Evolutionary conservation across 352 stramenopile genomes (phyloP).

Genomic region (Thalassiosira exigua): DNA sequence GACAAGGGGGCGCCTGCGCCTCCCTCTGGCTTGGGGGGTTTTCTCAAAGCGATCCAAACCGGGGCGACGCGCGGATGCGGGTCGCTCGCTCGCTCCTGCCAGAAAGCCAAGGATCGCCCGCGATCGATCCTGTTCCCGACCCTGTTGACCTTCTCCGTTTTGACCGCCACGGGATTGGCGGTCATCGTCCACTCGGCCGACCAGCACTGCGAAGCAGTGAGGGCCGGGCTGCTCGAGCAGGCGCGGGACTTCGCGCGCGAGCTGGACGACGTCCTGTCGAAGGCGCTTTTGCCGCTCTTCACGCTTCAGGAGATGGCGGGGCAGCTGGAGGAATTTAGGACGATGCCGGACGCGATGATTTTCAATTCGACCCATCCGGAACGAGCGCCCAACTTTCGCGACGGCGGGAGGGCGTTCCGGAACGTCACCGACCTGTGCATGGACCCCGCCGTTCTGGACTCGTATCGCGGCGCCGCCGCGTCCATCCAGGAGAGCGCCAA

Average conservation of each 20-base stretch:
- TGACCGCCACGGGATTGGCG: not conserved
- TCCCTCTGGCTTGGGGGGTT: too few relatives aligned
- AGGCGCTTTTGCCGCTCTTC: constrained; percentile 1
- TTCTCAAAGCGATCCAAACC: too few relatives aligned
- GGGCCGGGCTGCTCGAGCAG: not conserved
- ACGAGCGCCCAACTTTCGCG: not conserved
- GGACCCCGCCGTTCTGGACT: constrained; percentile 38
- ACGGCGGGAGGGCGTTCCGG: constrained; percentile 18
- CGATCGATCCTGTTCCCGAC: not conserved
- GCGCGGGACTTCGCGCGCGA: not conserved
- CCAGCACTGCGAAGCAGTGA: not conserved
- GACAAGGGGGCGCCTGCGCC: too few relatives aligned
- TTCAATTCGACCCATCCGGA: too few relatives aligned
- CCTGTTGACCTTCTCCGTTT: not conserved
- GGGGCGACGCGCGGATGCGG: too few relatives aligned
- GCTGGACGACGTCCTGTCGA: not conserved
- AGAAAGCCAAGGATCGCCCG: not conserved
- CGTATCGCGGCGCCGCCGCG: constrained; percentile 56
- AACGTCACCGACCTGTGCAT: constrained; percentile 75
- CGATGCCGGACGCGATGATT: not conserved
- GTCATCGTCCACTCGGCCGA: not conserved
- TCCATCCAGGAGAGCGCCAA: constrained; percentile 52
- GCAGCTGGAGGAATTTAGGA: constrained; percentile 1
- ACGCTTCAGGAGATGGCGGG: constrained; percentile 9
- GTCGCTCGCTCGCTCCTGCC: not conserved